Conservation (phyloP, 2,329 filamentous ascomycete genomes). For the Penicillium sclerotigenum region DNA sequence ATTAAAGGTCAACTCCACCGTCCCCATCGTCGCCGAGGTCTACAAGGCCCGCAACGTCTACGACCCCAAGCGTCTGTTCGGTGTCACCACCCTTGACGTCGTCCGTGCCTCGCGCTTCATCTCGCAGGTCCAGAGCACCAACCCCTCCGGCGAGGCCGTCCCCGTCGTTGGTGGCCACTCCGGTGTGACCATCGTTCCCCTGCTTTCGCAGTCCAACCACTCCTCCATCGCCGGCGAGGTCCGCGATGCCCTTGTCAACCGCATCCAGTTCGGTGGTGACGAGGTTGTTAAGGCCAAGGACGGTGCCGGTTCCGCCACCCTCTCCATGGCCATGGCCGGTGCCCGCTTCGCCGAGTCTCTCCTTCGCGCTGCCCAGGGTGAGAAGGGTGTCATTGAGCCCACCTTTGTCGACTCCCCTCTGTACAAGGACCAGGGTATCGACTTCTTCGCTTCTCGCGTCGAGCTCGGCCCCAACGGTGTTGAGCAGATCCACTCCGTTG, state of each 20-base stretch:
- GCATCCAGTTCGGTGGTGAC: conserved; percentile 98
- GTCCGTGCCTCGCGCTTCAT: conserved; percentile 98
- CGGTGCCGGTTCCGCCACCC: conserved; percentile 91
- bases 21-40: conserved; percentile 94
- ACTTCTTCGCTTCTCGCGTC: conserved; percentile 94
- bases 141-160: conserved; percentile 91
- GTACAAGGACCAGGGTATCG: conserved; percentile 96
- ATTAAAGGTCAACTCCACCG: conserved; percentile 85
- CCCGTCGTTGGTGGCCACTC: conserved; percentile 96
- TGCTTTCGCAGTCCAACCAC: conserved; percentile 92
- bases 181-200: conserved; percentile 95
- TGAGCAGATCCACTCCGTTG: conserved; percentile 85
- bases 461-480: conserved; percentile 96
- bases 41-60: conserved; percentile 95
- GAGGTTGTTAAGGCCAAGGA: conserved; percentile 99
- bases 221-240: conserved; percentile 74
- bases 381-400: conserved; percentile 93
- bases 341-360: conserved; percentile 81
- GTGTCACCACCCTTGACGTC: conserved; percentile 98
- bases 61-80: conserved; percentile 98
- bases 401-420: conserved; percentile 95
- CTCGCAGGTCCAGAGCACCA: conserved; percentile 83
- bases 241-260: conserved; percentile 75
- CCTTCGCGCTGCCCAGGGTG: conserved; percentile 85
- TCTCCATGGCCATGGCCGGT: conserved; percentile 98